Base-by-base conservation (phyloP, 805 yeast species). In the Saccharomycopsis guyanensis region DNA sequence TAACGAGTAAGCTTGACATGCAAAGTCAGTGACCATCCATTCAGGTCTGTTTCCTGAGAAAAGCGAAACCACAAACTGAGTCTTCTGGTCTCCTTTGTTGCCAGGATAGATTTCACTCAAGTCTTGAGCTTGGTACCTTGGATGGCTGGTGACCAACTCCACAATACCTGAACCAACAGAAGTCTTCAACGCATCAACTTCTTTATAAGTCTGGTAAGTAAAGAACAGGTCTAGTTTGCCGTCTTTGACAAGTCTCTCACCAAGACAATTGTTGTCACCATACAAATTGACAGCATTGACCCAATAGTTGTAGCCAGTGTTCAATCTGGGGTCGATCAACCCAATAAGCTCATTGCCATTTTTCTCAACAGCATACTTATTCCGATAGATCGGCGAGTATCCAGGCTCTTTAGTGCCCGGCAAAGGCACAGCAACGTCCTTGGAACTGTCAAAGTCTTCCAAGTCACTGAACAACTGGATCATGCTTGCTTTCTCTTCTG, bases 21-120 rank as follows among this genome's bases (percentile, higher is more conserved):
- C 82, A 54, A 77, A 59, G 59, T 79, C 85, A 19, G 78, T 58
- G 22, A 77, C 54, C 20, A 68, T 65, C 85, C 84, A 78, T 59
- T 78, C 81, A 10, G 69, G 59, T 38, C 79, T 62, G 56, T 77
- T 77, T n/a, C 59, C 55, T 23, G 76, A 68, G 50, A 71, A 76
- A 13, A 78, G 52, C 10, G 75, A 59, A 34, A 76, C 70, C 23
- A 73, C 60, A 49, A 73, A 75, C 23, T 24, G 44, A 22, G n/a
- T 35, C 40, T 48, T 44, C 66, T 60, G 33, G 57, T 49, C 13
- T 56, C 46, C 31, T 51, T 50, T 25, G 64, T 60, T 60, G 4
- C 41, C 37, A 12, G 40, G 40, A 24, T 44, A 47, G 27, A 44
- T 39, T 12, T 45, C 49, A 7, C 3, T 29, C 2, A 49, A 52